phyloP scores from a whole-genome alignment of 2,329 filamentous ascomycete species.

The Botrytis aclada region DNA sequence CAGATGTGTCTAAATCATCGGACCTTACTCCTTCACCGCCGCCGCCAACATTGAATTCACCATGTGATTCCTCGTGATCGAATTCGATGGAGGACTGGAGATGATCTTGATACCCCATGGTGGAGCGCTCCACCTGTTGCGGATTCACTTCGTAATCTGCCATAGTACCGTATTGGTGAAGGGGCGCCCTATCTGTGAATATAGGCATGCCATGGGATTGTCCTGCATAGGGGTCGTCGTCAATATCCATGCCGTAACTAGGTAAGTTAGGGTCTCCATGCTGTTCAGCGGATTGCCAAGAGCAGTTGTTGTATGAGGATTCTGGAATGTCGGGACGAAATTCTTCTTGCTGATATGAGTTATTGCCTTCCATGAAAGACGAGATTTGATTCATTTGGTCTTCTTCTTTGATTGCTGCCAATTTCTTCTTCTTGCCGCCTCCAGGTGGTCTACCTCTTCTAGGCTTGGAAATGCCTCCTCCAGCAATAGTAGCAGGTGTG shows the following conservation, averaged over 20 bases:
- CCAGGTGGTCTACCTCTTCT: constrained; percentile 14
- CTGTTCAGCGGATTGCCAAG: not conserved
- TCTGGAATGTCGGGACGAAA: not conserved
- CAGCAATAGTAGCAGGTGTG: not conserved
- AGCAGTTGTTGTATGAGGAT: not conserved
- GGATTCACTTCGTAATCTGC: not conserved
- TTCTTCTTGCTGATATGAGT: not conserved
- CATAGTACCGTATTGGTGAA: not conserved
- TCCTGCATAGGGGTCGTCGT: not conserved
- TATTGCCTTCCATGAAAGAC: not conserved
- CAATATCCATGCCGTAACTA: not conserved
- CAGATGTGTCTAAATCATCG: not conserved
- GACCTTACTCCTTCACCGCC: constrained; percentile 8
- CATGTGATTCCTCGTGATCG: constrained; percentile 1
- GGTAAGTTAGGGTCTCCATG: not conserved
- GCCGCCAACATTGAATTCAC: not conserved
- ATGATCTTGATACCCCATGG: not conserved
- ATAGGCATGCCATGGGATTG: not conserved
- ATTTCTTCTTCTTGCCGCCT: not conserved
- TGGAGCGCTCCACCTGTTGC: not conserved
- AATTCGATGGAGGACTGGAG: not conserved
- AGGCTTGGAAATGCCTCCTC: not conserved
- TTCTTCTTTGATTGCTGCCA: not conserved
- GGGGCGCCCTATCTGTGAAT: not conserved
- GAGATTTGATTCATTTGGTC: not conserved